A percentile compares a stretch with the other conserved stretches of the same genome.
Evolutionary conservation across 2,329 filamentous ascomycete genomes (phyloP).

Genomic region (Alternaria novae-zelandiae): DNA sequence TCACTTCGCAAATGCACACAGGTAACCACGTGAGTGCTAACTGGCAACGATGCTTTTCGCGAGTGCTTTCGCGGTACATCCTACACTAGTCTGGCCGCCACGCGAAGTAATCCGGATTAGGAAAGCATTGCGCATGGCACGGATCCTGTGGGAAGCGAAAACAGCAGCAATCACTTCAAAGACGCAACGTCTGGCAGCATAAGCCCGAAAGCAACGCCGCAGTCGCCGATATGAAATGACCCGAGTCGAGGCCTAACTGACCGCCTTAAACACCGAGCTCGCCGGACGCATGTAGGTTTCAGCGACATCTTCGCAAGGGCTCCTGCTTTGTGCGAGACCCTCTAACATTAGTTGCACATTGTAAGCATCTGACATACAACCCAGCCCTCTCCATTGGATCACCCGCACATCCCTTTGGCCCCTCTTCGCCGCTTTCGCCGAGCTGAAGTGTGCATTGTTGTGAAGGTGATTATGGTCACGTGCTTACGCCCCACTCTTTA

Average conservation of each 20-base stretch:
- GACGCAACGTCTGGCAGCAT: background rate
- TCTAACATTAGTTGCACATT: background rate
- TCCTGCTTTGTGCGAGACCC: background rate
- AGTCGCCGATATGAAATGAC: background rate
- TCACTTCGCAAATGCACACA: background rate
- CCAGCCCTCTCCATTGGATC: too few relatives aligned
- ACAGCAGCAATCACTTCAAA: constrained; percentile 1
- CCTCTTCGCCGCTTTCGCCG: background rate
- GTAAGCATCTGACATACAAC: background rate
- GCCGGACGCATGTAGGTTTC: background rate
- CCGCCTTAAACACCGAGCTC: background rate
- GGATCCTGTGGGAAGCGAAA: constrained; percentile 3
- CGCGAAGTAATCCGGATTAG: constrained; percentile 11
- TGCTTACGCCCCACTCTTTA: background rate
- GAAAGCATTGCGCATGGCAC: constrained; percentile 15
- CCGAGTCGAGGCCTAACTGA: background rate
- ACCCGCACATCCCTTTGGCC: background rate
- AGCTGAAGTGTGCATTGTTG: background rate
- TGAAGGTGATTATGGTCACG: background rate
- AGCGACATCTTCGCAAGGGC: background rate
- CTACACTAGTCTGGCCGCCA: constrained; percentile 5
- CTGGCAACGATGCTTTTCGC: constrained; percentile 17
- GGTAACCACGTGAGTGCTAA: constrained; percentile 18
- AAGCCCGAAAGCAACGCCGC: constrained; percentile 3
- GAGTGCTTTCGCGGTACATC: constrained; percentile 10